Base-by-base conservation (phyloP, 225 moss, liverwort and hornwort species). In the Bryoerythrophyllum caledonicum region DNA sequence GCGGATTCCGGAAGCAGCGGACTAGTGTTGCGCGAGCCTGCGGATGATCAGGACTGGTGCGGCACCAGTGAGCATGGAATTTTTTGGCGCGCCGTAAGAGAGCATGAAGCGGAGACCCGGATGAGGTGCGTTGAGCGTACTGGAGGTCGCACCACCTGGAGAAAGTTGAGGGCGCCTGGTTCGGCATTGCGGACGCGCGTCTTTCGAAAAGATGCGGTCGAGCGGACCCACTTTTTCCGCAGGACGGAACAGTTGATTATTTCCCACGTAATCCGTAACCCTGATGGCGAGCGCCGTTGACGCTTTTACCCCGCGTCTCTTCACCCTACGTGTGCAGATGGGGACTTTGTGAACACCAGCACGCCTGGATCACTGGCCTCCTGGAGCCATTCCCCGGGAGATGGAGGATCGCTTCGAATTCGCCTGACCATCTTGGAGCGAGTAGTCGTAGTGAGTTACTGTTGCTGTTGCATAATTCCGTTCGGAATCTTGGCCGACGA, bases 131-230 rank as follows among this genome's bases (percentile, higher is more conserved):
- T 21, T 7, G 51, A 24, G 25, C 8, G 16, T 55, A 20, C 5
- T 11, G 40, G 52, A 60, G 17, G 37, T 63, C 26, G 16, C 48
- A 62, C 35, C 26, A 37, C 38, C 19, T 68, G 62, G 27, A 56
- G 32, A 14, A 6, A 17, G 48, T 48, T 11, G 4, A 26, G 30
- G 53, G 20, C 23, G 60, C 60, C 44, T 55, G 44, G 23, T 14
- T 34, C 34, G 44, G 55, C 71, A 71, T 78, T 71, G 32, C 35
- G 4, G 24, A 65, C 64, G 71, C 46, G 78, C 65, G 65, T 78
- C 55, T 56, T 63, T 60, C 5, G 23, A 73, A 15, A 49, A 59
- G 53, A 65, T 23, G 65, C 49, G 23, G 13, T 12, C 12, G 21
- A 54, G 54, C 48, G 48, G 48, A 48, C 48, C 48, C 48, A 48